Base-by-base conservation (phyloP, 1,139 yeast species). In the Hanseniaspora sp. region DNA sequence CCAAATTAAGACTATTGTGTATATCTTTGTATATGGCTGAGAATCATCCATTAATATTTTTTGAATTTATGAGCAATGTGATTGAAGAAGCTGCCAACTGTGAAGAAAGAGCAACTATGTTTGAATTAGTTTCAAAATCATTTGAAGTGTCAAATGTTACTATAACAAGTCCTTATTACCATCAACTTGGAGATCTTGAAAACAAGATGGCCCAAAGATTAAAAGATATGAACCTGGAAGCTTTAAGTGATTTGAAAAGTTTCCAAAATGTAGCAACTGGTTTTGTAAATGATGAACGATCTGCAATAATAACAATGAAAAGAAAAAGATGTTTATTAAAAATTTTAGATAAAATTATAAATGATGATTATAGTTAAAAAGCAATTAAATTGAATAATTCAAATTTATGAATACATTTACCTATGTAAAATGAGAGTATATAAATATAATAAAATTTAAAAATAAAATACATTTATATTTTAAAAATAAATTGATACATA, bases 1-100 rank as follows among this genome's bases (percentile, higher is more conserved):
- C 78, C 56, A 80, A 75, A 55, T 61, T 74, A 12, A 75, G 82
- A 53, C 83, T 80, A 59, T 67, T 85, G 54, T 69, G 73, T 13
- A 64, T 84, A 17, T 69, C 77, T 62, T 69, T 71, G 56, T 68
- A 74, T 58, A 62, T 80, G 55, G 71, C 77, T 51, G 64, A 66
- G 37, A 58, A 61, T 48, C 66, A 68, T 51, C 73, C 72, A 18
- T 64, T 65, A 11, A 58, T 71, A 38, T 74, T 77, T n/a, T 68
- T 74, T 58, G 68, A 69, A 56, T 69, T 45, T 46, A 54, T 54
- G 56, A 30, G 29, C 5, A 18, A 15, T 23, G 35, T 46, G 4
- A 48, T 44, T 8, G 28, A 29, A 2, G 45, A 48, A 7, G 13
- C 42, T 6, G 38, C 43, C 7, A 40, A 31, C 13, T 30, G 28